These are phyloP conservation scores for Buxus sempervirens DNA, from an alignment of 164 flowering plant genomes.

Conservation along the genomic window DNA sequence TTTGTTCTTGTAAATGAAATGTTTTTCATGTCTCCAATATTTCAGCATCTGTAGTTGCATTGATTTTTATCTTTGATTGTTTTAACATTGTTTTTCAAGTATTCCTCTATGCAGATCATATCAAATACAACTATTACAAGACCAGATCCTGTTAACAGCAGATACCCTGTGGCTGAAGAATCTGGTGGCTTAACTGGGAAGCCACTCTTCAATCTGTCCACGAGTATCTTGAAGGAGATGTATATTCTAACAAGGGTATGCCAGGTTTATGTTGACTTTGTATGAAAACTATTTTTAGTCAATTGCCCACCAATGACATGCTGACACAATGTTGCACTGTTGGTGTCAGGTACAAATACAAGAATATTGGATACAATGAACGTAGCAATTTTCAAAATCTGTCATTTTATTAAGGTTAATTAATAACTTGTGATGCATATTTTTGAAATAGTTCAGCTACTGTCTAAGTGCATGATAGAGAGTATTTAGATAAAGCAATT, in stretches of 20 bases:
- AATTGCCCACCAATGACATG: too few species aligned
- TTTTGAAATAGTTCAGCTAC: too few species aligned
- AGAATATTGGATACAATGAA: too few species aligned
- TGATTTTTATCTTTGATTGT: neutral
- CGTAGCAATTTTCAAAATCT: too few species aligned
- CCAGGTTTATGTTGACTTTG: conserved; percentile 4
- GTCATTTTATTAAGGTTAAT: too few species aligned
- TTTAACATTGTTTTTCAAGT: conserved; percentile 4
- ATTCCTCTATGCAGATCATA: conserved; percentile 55
- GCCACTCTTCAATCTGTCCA: conserved; percentile 80
- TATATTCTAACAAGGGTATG: conserved; percentile 83
- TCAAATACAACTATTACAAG: conserved; percentile 94
- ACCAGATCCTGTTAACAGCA: conserved; percentile 65
- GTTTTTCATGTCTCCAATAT: neutral
- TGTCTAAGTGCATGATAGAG: too few species aligned
- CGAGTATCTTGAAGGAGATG: conserved; percentile 82
- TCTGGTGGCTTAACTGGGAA: conserved; percentile 95
- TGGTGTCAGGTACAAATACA: too few species aligned
- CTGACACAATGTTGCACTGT: too few species aligned
- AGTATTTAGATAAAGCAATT: too few species aligned
- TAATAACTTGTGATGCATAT: too few species aligned
- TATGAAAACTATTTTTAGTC: too few species aligned
- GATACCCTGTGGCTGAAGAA: conserved; percentile 63
- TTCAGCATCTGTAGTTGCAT: neutral
- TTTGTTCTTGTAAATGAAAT: too few species aligned